Evolutionary conservation across 1,284 basidiomycete genomes (phyloP), one percentile per base, ranked within the genome.

Genomic region (Pseudozyma tsukubaensis): DNA sequence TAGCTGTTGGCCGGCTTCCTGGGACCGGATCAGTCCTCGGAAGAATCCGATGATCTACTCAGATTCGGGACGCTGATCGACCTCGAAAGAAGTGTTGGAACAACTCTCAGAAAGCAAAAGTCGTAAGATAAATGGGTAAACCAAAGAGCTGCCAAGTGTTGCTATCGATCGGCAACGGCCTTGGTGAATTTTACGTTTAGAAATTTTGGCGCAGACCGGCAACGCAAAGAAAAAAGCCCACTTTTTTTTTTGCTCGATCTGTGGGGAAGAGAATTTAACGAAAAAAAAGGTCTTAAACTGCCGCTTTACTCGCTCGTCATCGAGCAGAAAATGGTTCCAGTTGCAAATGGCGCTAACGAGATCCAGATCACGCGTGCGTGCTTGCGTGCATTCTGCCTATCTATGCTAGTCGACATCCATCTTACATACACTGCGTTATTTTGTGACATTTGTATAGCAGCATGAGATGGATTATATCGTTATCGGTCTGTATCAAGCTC

Each of bases 131-230:
- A 45, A 47, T 19, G 13, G 21, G 13, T 13, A 47, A 19, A 19
- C 18, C 10, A 11, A 18, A n/a, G 21, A 32, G 36, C 11, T 45
- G 42, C 52, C 42, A 44, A 44, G 32, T 14, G 40, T 36, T 44
- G 42, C 52, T 54, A 44, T 54, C 42, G 52, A 54, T 54, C 42
- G 52, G 42, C 40, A 32, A 19, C 24, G 16, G 36, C 19, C 35
- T 39, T 21, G 35, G 19, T 50, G 16, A 29, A 11, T 50, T 36
- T n/a, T 16, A 39, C 2, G 1, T 12, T 12, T 5, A 40, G 24
- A n/a, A 40, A 40, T 19, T 24, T 16, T 40, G 39, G 11, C 12
- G 29, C 39, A 10, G 12, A 40, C 9, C 21, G 32, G 32, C n/a
- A 12, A 32, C 14, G 16, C 32, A n/a, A 37, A 39, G n/a, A n/a